Conservation (phyloP, 2,329 filamentous ascomycete genomes). For the Nemania bipapillata region DNA sequence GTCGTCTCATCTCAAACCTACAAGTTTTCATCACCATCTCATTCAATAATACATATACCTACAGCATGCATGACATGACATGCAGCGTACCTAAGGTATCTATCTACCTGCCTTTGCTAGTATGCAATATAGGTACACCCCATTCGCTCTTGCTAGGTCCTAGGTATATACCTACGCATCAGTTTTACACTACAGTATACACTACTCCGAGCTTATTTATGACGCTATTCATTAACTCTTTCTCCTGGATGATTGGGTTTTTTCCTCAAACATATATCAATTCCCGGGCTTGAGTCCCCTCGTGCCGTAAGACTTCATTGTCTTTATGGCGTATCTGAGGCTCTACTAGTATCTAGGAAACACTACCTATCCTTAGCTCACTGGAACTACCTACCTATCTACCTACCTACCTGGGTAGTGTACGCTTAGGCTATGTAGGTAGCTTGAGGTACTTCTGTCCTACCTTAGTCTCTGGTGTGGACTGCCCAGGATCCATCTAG, state of each 20-base stretch:
- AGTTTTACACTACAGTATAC: too few relatives aligned
- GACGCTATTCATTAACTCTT: too few relatives aligned
- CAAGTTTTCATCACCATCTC: background rate
- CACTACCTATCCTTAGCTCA: background rate
- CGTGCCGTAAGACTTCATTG: background rate
- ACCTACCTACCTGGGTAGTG: conserved; percentile 24
- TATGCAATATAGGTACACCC: too few relatives aligned
- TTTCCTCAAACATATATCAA: background rate
- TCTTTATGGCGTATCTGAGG: background rate
- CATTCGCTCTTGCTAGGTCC: too few relatives aligned
- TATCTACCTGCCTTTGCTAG: too few relatives aligned
- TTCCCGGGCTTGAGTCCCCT: conserved; percentile 27
- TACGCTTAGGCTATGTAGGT: too few relatives aligned
- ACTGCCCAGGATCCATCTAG: background rate
- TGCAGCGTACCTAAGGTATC: too few relatives aligned
- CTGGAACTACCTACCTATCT: background rate
- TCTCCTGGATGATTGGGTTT: background rate
- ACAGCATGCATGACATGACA: background rate
- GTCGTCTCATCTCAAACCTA: background rate
- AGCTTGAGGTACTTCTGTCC: too few relatives aligned
- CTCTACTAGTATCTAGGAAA: background rate
- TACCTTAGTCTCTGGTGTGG: background rate
- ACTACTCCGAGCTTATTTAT: too few relatives aligned
- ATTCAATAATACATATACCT: background rate
- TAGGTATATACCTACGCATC: background rate